phyloP scores from a whole-genome alignment of 306 rosid genomes.

The Erythrophleum fordii region DNA sequence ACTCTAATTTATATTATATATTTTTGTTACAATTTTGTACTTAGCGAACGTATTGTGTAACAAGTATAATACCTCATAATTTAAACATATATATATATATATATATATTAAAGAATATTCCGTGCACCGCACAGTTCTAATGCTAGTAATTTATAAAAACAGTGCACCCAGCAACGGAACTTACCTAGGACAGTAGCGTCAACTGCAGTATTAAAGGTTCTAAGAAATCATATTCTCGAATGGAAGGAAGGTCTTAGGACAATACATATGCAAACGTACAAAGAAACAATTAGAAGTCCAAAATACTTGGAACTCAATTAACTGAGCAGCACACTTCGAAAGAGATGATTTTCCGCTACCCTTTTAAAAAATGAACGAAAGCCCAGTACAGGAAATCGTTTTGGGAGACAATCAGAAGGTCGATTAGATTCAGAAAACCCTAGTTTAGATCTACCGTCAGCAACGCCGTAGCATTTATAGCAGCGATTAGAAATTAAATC shows the following conservation, averaged over 20 bases:
- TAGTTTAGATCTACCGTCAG: slow-evolving; percentile 7
- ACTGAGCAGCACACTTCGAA: slow-evolving; percentile 1
- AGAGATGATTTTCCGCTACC: not conserved
- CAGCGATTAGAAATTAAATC: not conserved
- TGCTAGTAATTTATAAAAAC: too few relatives aligned
- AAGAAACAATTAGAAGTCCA: not conserved
- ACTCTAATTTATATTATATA: too few relatives aligned
- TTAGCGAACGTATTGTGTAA: too few relatives aligned
- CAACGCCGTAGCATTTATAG: not conserved
- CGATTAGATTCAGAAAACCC: slow-evolving; percentile 38
- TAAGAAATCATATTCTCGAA: slow-evolving; percentile 4
- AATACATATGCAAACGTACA: not conserved
- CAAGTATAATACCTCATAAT: too few relatives aligned
- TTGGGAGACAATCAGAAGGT: not conserved
- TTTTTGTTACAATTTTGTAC: too few relatives aligned
- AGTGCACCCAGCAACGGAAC: not conserved
- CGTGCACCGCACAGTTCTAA: too few relatives aligned
- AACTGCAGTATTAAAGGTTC: not conserved
- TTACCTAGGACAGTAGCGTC: not conserved
- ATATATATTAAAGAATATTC: too few relatives aligned
- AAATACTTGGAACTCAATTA: not conserved
- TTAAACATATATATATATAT: too few relatives aligned
- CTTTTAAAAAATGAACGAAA: slow-evolving; percentile 18
- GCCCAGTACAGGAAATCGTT: not conserved
- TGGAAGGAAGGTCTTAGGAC: not conserved